Evolutionary conservation across 2,329 filamentous ascomycete species (phyloP), one percentile per base, ranked within the genome.

Genomic region (Xylaria sp.): DNA sequence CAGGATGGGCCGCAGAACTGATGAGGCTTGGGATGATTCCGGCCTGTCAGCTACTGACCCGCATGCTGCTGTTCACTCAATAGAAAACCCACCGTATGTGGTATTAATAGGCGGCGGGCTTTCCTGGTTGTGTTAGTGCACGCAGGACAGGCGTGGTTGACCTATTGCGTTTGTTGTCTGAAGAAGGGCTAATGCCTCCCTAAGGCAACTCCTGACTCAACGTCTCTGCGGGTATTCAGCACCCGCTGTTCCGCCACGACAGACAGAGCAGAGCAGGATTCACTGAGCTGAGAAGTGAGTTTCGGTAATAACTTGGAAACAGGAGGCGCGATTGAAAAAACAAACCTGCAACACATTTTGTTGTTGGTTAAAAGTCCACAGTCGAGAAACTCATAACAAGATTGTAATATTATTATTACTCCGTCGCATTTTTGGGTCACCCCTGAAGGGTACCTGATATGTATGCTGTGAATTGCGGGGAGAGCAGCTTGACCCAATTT

Each of bases 1-100:
- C 70, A 72, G 69, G 65, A 67, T 64, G 65, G 70, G 70, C 70
- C 70, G 70, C 70, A 72, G 70, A 70, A 67, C 64, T 65, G 65
- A 30, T 30, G 23, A 67, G 64, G 55, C 61, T 66, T 63, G 67
- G 68, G 65, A 67, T 70, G 68, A 70, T 69, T 71, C 63, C 62
- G 58, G 42, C 62, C 62, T 50, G 59, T 58, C 57, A 61, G 55
- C 37, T 57, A 59, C 18, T 55, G 46, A 51, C 55, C 30, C n/a
- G 30, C n/a, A 6, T n/a, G 19, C 37, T 23, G 44, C 18, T 49
- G 47, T 4, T 19, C 47, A 8, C 18, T 46, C 13, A n/a, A 46
- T 46, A 46, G n/a, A 46, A 46, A 42, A 42, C 9, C 37, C 37
- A 13, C 9, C 13, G 2, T 6, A 46, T n/a, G 5, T 11, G 37